A percentile compares a stretch with the other conserved stretches of the same genome.
phyloP scores from a whole-genome alignment of 2,329 filamentous ascomycete species.

The Ophidiomyces ophidiicola region DNA sequence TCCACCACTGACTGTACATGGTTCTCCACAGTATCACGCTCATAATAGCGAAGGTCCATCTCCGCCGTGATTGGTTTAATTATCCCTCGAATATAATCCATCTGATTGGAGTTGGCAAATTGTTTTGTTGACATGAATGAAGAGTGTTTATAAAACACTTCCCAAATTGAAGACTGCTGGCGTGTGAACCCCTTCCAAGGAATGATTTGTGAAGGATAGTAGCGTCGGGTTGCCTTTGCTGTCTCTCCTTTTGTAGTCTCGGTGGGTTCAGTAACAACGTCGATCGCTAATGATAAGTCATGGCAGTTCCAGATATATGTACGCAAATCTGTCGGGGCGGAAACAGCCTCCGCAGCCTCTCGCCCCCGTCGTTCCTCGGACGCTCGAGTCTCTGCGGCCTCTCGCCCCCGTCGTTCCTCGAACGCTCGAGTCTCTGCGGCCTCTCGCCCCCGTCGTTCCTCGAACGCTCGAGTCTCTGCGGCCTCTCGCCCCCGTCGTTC shows the following conservation, averaged over 20 bases:
- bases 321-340: too few species aligned
- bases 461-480: too few species aligned
- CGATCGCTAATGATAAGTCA: conserved; percentile 10
- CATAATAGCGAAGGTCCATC: conserved; percentile 24
- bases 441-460: too few species aligned
- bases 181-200: conserved; percentile 10
- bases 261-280: conserved; percentile 12
- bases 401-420: too few species aligned
- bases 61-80: conserved; percentile 28
- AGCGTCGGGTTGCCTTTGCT: conserved; percentile 14
- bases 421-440: too few species aligned
- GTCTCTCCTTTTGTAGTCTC: conserved; percentile 13
- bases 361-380: too few species aligned
- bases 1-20: conserved; percentile 26
- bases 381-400: too few species aligned
- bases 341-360: too few species aligned
- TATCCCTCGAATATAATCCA: conserved; percentile 11
- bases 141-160: conserved; percentile 7
- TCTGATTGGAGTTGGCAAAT: conserved; percentile 13
- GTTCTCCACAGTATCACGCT: conserved; percentile 29
- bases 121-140: conserved; percentile 9
- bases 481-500: too few species aligned
- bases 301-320: conserved; percentile 9
- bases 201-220: conserved; percentile 11
- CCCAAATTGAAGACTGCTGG: conserved; percentile 10